These are phyloP conservation scores for Candida incommunis DNA, from an alignment of 805 yeast genomes.

Conservation along the genomic window DNA sequence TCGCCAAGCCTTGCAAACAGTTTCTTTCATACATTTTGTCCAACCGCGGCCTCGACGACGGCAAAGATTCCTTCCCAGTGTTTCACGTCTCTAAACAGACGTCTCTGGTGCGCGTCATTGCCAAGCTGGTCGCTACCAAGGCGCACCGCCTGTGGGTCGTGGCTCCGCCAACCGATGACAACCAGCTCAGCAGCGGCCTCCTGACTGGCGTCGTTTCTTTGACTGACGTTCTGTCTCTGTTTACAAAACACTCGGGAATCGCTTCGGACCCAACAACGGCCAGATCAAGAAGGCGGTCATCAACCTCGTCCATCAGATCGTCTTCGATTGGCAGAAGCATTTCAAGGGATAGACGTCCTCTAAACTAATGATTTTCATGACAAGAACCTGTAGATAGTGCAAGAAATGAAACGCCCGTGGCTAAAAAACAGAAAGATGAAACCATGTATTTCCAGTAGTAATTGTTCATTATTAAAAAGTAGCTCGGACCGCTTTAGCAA, in stretches of 20 bases:
- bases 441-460: no score
- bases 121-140: constrained; percentile 89
- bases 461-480: no score
- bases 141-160: constrained; percentile 55
- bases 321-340: neutral
- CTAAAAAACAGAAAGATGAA: no score
- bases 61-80: constrained; percentile 92
- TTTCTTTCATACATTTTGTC: constrained; percentile 77
- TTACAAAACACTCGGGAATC: constrained; percentile 64
- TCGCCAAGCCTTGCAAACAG: constrained; percentile 73
- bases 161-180: constrained; percentile 17
- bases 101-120: constrained; percentile 76
- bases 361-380: no score
- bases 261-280: constrained; percentile 73
- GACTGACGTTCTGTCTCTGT: constrained; percentile 73
- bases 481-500: no score
- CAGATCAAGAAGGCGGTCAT: constrained; percentile 64
- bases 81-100: constrained; percentile 78
- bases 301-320: constrained; percentile 14
- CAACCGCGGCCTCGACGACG: constrained; percentile 82
- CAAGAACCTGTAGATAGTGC: no score
- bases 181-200: constrained; percentile 44
- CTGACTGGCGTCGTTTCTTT: constrained; percentile 83
- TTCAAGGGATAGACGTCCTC: neutral
- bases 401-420: no score